These are phyloP conservation scores for Phytopythium chamaehyphon DNA, from an alignment of 352 stramenopile genomes.

Conservation along the genomic window DNA sequence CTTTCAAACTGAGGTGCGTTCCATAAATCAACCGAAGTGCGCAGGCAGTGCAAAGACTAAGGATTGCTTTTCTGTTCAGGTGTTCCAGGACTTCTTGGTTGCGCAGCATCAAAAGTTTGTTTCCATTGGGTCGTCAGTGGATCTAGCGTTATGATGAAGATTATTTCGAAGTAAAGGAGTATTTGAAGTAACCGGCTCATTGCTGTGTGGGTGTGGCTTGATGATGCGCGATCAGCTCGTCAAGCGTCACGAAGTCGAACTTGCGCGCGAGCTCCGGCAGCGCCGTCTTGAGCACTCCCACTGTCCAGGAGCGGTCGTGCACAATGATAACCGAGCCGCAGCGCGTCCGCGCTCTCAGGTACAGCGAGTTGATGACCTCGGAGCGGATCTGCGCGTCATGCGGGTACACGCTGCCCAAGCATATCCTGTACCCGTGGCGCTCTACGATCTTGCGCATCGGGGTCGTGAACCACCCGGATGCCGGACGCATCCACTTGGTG, in stretches of 20 bases:
- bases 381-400: conserved; percentile 84
- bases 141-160: not conserved
- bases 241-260: conserved; percentile 64
- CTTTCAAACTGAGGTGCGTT: conserved; percentile 61
- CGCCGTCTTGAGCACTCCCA: conserved; percentile 57
- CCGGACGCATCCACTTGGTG: conserved; percentile 74
- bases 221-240: conserved; percentile 43
- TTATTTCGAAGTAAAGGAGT: too few species aligned
- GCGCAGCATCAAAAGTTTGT: conserved; percentile 43
- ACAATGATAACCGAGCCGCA: conserved; percentile 80
- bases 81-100: conserved; percentile 53
- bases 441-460: conserved; percentile 68
- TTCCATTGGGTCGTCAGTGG: not conserved
- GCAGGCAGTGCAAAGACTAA: too few species aligned
- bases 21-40: too few species aligned
- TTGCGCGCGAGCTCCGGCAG: conserved; percentile 47
- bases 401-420: conserved; percentile 82
- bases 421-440: conserved; percentile 81
- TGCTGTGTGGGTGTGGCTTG: conserved; percentile 1
- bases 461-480: conserved; percentile 82
- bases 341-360: conserved; percentile 48
- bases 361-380: conserved; percentile 57
- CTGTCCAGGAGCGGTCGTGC: conserved; percentile 78
- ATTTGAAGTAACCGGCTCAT: too few species aligned
- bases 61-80: conserved; percentile 14